These are phyloP conservation scores for Cytospora piceae DNA, from an alignment of 2,329 filamentous ascomycete genomes.

Conservation along the genomic window DNA sequence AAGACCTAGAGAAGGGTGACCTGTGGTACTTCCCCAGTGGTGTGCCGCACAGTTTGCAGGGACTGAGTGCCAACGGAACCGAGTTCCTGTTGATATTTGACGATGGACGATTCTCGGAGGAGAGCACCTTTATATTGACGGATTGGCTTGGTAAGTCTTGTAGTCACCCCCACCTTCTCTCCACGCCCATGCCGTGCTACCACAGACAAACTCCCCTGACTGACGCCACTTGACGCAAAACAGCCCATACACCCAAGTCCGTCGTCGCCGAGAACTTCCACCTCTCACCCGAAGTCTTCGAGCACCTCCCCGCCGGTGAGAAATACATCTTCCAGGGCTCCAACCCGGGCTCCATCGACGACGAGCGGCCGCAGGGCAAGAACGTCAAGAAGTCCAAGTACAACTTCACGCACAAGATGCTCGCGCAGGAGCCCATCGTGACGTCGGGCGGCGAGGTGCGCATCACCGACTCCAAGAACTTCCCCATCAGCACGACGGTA, in stretches of 20 bases:
- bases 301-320: constrained; percentile 66
- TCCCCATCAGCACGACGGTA: constrained; percentile 72
- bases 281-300: constrained; percentile 70
- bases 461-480: constrained; percentile 76
- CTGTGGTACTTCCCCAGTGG: constrained; percentile 82
- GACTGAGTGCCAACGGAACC: constrained; percentile 64
- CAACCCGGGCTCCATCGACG: constrained; percentile 63
- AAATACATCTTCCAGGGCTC: constrained; percentile 80
- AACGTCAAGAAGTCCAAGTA: constrained; percentile 68
- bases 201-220: not conserved
- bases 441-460: constrained; percentile 72
- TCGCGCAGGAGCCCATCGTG: constrained; percentile 67
- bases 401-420: constrained; percentile 73
- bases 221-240: constrained; percentile 32
- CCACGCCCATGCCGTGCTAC: accelerated
- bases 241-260: constrained; percentile 69
- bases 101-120: constrained; percentile 56
- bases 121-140: constrained; percentile 72
- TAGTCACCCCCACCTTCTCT: not conserved
- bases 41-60: constrained; percentile 77
- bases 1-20: constrained; percentile 76
- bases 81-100: constrained; percentile 56
- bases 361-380: constrained; percentile 65
- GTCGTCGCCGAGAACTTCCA: constrained; percentile 78
- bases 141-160: constrained; percentile 66